These are phyloP conservation scores for Syzygium aromaticum DNA, from an alignment of 345 rosid species.

Conservation along the genomic window DNA sequence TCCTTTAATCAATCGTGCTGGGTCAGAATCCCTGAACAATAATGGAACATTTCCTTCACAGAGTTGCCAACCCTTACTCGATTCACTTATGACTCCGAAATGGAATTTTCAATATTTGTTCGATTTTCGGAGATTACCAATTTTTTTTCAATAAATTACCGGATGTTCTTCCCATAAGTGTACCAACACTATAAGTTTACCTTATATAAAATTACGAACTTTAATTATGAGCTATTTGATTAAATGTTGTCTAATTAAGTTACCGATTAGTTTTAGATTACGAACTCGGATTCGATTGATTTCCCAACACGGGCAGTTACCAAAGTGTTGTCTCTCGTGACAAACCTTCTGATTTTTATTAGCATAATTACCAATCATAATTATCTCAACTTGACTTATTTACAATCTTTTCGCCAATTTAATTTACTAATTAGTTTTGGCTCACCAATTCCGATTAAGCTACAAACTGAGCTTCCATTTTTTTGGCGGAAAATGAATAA, in stretches of 20 bases:
- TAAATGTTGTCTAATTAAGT: not conserved
- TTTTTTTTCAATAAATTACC: no score
- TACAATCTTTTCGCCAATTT: not conserved
- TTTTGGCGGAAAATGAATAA: not conserved
- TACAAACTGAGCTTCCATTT: not conserved
- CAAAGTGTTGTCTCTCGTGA: accelerated
- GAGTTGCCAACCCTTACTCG: not conserved
- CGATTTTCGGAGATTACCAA: no score
- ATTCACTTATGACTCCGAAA: not conserved
- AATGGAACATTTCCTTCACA: no score
- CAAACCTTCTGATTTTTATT: not conserved
- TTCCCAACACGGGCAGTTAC: not conserved
- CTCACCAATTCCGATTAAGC: not conserved
- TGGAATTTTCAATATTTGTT: not conserved
- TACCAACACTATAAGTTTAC: not conserved
- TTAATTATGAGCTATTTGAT: not conserved
- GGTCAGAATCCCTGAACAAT: no score
- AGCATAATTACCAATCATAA: not conserved
- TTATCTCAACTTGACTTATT: not conserved
- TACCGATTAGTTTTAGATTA: not conserved
- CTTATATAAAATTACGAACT: not conserved
- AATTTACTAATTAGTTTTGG: not conserved
- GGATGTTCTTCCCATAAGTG: not conserved
- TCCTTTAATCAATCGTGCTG: no score
- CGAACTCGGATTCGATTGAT: not conserved